Base-by-base conservation (phyloP, 1,284 basidiomycete species). In the Limonomyces culmigenus region DNA sequence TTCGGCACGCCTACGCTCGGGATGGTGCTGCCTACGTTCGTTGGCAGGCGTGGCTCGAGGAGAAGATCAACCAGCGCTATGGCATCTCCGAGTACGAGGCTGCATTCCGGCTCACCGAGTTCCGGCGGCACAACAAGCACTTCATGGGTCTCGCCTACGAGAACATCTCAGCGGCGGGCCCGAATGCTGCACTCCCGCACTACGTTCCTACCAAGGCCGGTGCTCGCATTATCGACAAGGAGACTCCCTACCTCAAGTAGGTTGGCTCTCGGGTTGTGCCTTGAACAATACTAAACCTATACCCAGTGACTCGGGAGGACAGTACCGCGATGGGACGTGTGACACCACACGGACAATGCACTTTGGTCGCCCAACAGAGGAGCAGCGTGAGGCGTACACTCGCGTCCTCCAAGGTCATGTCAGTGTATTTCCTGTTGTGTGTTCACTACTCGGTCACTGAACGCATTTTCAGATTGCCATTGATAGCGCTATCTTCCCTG, bases 381-480 rank as follows among this genome's bases (percentile, higher is more conserved):
- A 88, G 44, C 79, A 91, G 54, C 80, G 76, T 49, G 79, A 92
- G 42, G 89, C 91, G 1, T 97, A 80, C 53, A 98, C 95, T 13
- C 67, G 89, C 17, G 95, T 98, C 18, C 57, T 98, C 36, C 93
- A 98, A 57, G 93, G 93, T 3, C 93, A 98, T 60, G 81, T 85
- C 60, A 45, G 78, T 67, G 37, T 12, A 35, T 43, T 43, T 35
- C 34, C 39, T 36, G 30, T 39, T 45, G 43, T 43, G 38, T 42
- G 38, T 38, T 39, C 8, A 19, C 41, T 42, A 41, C 25, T 8
- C 35, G 18, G 31, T 39, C 31, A 34, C 39, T 39, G 35, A 36
- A 30, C 18, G 18, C 14, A 16, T 37, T 37, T 38, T 39, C 47
- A 85, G 79, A 92, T 97, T 45, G 86, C 88, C 27, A 88, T 95